Evolutionary conservation across 2,329 filamentous ascomycete species (phyloP), one percentile per base, ranked within the genome.

Genomic region (Xylaria sp.): DNA sequence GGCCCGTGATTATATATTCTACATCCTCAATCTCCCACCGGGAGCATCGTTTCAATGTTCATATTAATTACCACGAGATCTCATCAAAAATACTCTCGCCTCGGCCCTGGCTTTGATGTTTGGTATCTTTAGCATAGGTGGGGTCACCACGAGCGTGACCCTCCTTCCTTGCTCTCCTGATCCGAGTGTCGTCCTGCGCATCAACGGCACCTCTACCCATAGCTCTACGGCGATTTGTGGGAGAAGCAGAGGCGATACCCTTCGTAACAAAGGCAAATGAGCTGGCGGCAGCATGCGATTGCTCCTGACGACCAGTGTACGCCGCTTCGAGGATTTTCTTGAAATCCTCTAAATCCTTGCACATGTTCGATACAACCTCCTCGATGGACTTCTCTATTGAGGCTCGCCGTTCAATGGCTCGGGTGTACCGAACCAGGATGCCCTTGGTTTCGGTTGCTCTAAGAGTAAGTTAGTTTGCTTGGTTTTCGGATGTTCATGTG

Each of bases 331-430:
- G 49, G 17, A 63, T 3, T 4, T 53, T 17, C 1, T 25, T 19
- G 17, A 65, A 48, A 5, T 56, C 60, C 7, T 46, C 23, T 17
- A 58, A 40, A 23, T 58, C 46, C n/a, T 58, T 38, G 2, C 44
- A 27, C 3, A 38, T 23, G 5, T 58, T 15, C 2, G 21, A 9
- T 1, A 63, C 43, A n/a, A 63, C 4, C 13, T 48, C 25, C 33
- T 60, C 49, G 31, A 65, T 65, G 3, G 59, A 55, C 31, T 51
- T 54, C 21, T 63, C 60, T 40, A 65, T 64, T 23, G 46, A 25
- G 11, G 52, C 59, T 25, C 44, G 56, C 17, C 53, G 19, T 23
- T 55, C 56, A 19, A 65, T 43, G 8, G 60, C 60, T 35, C 48
- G 35, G 19, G 27, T 19, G n/a, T 60, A 63, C 2, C 40, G 52